phyloP scores from a whole-genome alignment of 2,329 filamentous ascomycete genomes.

The Colletotrichum melonis region DNA sequence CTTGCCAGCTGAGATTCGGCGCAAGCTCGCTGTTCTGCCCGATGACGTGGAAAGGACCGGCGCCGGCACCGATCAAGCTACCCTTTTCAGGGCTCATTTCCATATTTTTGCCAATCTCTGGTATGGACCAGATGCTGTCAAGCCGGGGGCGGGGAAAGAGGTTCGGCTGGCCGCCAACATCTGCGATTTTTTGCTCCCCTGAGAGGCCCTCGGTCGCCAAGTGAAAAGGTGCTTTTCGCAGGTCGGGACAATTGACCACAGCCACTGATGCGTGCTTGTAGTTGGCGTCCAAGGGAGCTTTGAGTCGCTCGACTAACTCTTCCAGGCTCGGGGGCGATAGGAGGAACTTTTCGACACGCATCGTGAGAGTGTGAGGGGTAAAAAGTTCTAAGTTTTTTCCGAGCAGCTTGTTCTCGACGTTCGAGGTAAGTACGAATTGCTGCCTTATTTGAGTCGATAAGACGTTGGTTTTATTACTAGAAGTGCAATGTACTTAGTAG shows the following conservation, averaged over 20 bases:
- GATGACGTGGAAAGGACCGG: constrained; percentile 53
- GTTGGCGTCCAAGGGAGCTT: constrained; percentile 37
- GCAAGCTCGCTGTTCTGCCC: constrained; percentile 56
- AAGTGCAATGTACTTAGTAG: neutral
- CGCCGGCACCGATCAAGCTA: constrained; percentile 53
- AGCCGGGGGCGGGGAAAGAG: constrained; percentile 50
- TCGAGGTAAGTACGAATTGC: neutral
- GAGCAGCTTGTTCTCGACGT: too few species aligned
- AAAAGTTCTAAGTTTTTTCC: too few species aligned
- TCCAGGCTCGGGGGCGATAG: constrained; percentile 42
- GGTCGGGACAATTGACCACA: constrained; percentile 48
- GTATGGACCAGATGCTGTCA: constrained; percentile 47
- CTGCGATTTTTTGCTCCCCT: constrained; percentile 52
- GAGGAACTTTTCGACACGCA: constrained; percentile 35
- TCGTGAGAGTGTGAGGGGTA: neutral
- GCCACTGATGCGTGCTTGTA: constrained; percentile 39
- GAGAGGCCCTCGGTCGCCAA: constrained; percentile 52
- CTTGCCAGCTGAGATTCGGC: constrained; percentile 49
- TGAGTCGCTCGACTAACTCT: constrained; percentile 39
- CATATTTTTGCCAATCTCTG: constrained; percentile 47
- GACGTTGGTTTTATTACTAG: neutral
- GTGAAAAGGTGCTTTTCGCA: constrained; percentile 49
- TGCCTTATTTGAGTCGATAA: neutral
- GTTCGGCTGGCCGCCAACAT: constrained; percentile 56
- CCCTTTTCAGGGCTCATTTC: constrained; percentile 47